Conservation (phyloP, 2,329 filamentous ascomycete genomes). For the Atkinsonella hypoxylon region DNA sequence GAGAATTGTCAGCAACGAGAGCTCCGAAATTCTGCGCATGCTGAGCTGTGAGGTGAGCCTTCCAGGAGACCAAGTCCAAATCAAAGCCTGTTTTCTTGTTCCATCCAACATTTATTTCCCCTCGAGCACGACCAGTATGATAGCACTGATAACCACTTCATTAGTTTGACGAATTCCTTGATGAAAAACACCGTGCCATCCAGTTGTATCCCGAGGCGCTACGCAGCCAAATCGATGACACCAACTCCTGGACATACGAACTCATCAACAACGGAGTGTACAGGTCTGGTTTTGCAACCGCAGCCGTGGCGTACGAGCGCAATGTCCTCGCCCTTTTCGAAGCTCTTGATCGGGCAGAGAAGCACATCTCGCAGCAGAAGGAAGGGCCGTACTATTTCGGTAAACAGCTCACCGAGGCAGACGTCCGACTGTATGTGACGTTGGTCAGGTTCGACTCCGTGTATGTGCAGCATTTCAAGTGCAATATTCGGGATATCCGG, state of each 20-base stretch:
- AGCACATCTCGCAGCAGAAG: conserved; percentile 42
- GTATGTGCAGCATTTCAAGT: conserved; percentile 83
- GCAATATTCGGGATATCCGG: conserved; percentile 75
- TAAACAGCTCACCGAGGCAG: conserved; percentile 63
- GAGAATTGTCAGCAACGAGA: conserved; percentile 83
- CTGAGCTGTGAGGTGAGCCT: conserved; percentile 55
- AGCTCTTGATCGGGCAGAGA: conserved; percentile 65
- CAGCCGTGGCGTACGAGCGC: conserved; percentile 69
- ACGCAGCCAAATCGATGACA: conserved; percentile 57
- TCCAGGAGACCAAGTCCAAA: not conserved
- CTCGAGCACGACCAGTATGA: not conserved
- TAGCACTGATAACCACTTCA: too few relatives aligned
- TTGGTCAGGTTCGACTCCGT: conserved; percentile 64
- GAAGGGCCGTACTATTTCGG: conserved; percentile 65
- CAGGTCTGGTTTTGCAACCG: conserved; percentile 74
- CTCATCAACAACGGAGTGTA: conserved; percentile 61
- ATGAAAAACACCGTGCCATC: conserved; percentile 44
- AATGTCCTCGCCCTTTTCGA: conserved; percentile 61
- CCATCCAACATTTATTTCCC: not conserved
- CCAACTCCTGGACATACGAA: conserved; percentile 73
- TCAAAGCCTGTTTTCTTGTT: not conserved
- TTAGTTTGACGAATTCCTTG: conserved; percentile 60
- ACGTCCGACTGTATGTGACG: conserved; percentile 62
- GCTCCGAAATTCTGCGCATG: conserved; percentile 87
- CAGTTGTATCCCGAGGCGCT: conserved; percentile 57